A percentile compares a stretch with the other conserved stretches of the same genome.
Conservation (phyloP, 2,329 filamentous ascomycete genomes). For the Geosmithia flava region DNA sequence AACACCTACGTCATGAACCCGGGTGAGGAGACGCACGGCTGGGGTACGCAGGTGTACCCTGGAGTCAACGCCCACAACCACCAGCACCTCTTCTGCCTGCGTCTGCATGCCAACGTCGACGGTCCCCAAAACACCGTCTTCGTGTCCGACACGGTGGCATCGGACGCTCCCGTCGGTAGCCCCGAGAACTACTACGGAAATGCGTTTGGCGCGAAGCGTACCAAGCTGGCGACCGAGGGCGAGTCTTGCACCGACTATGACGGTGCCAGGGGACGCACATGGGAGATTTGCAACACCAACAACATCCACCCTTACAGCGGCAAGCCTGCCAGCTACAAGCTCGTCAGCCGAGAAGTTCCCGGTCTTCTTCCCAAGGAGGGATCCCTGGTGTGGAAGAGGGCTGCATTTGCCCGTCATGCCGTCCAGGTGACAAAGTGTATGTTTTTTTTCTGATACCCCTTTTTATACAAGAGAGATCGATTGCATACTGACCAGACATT, state of each 20-base stretch:
- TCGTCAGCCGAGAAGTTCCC: conserved; percentile 78
- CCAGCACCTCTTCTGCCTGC: conserved; percentile 87
- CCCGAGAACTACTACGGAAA: conserved; percentile 81
- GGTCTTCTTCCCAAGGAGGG: conserved; percentile 67
- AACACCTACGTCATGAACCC: conserved; percentile 80
- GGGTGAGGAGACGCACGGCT: conserved; percentile 71
- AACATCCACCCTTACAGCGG: conserved; percentile 77
- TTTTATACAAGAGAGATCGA: neutral
- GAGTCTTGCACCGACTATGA: conserved; percentile 71
- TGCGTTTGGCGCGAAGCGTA: conserved; percentile 77
- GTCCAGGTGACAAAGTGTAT: conserved; percentile 84
- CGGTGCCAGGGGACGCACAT: conserved; percentile 65
- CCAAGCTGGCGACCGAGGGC: conserved; percentile 58
- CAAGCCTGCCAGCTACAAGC: conserved; percentile 78
- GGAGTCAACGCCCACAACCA: conserved; percentile 87
- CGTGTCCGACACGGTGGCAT: conserved; percentile 63
- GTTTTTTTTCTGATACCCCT: conserved; percentile 10
- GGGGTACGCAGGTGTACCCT: conserved; percentile 86
- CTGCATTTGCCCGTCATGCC: conserved; percentile 76
- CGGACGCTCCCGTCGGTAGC: conserved; percentile 64
- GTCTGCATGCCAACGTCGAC: conserved; percentile 78
- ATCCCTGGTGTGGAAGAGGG: conserved; percentile 78
- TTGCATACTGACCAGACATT: neutral
- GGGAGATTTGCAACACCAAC: conserved; percentile 81
- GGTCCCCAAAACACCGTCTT: conserved; percentile 77